Conservation (phyloP, 129 eudicot species). For the Calendula officinalis region DNA sequence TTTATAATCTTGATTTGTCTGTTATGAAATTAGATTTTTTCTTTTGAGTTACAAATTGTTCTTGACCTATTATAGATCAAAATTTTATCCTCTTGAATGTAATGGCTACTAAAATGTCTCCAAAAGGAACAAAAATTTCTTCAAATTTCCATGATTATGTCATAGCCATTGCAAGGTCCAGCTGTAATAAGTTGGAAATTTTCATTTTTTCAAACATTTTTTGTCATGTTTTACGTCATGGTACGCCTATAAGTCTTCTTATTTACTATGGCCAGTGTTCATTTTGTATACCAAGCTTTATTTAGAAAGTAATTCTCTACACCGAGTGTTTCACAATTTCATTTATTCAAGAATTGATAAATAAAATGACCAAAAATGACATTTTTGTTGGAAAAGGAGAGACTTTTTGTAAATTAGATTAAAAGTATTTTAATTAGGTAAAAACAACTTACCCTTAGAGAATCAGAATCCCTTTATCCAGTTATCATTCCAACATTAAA, state of each 20-base stretch:
- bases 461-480: neutral
- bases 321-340: neutral
- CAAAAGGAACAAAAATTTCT: neutral
- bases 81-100: neutral
- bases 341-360: neutral
- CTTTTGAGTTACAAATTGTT: too few relatives aligned
- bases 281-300: conserved; percentile 24
- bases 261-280: conserved; percentile 15
- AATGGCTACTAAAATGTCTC: neutral
- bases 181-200: conserved; percentile 26
- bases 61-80: neutral
- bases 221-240: conserved; percentile 27
- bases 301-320: conserved; percentile 15
- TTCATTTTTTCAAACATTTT: neutral
- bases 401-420: neutral
- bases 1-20: too few relatives aligned
- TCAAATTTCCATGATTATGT: conserved; percentile 15
- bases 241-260: conserved; percentile 18
- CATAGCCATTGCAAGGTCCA: conserved; percentile 20
- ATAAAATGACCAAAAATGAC: conserved; percentile 1
- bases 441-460: neutral
- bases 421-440: neutral
- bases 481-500: too few relatives aligned
- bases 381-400: too few relatives aligned
- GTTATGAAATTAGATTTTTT: too few relatives aligned